Evolutionary conservation across 2,329 filamentous ascomycete genomes (phyloP), one percentile per base, ranked within the genome.

Genomic region (Podosphaera leucotricha): DNA sequence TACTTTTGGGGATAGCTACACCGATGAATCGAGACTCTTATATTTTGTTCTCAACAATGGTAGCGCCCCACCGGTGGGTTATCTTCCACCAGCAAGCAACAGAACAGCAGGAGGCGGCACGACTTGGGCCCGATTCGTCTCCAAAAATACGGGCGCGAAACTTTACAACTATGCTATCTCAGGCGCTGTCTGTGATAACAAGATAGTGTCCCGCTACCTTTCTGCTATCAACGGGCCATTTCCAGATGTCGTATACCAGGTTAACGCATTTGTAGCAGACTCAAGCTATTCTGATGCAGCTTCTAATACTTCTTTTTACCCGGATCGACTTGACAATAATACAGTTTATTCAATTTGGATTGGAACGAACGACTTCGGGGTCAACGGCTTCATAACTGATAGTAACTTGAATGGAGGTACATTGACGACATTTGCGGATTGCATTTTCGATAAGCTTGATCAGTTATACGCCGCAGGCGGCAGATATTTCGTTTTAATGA

Each of bases 291-390:
- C 57, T 44, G 55, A 58, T 45, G 40, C 47, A 21, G 46, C 50
- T 1, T 57, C 56, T 0, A 57, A 58, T 43, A 56, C 60, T 46
- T 56, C 61, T 1, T 56, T 70, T 3, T 69, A 66, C 49, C 57
- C 59, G 0, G 53, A 64, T 49, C 59, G 66, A 39, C 65, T 63
- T 2, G 52, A 66, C 1, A 60, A 70, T 24, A 73, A 75, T 49
- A 82, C 79, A 0, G 73, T 82, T 2, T 86, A 84, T 54, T 67
- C 73, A 1, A 68, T 86, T 43, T 86, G 78, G 78, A 84, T 86
- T 52, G 81, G 81, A 2, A 85, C 80, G 20, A 87, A 87, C 55
- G 81, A 90, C 54, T 63, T 87, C 8, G 80, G 80, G 19, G 66
- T 64, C 46, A 60, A 66, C 43, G 77, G 69, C 7, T 78, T 85